Evolutionary conservation across 192 early-diverging fungal species (phyloP).

Genomic region (Gonapodya sp.): DNA sequence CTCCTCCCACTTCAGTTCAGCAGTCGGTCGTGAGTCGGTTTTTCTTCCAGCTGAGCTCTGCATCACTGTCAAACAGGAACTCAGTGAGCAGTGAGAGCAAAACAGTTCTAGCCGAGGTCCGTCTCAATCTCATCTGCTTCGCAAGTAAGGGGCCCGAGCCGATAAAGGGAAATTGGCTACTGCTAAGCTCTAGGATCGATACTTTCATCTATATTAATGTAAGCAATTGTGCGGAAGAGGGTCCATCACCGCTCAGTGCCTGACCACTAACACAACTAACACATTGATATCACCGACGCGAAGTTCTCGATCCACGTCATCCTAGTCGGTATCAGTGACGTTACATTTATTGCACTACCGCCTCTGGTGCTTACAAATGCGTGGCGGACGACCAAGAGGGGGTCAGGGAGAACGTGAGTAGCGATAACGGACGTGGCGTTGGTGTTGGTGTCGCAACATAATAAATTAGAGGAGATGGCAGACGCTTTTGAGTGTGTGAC

Average conservation of each 20-base stretch:
- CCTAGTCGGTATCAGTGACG: neutral
- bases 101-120: neutral
- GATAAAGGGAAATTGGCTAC: neutral
- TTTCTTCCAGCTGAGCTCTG: neutral
- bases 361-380: neutral
- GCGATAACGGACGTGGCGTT: too few relatives aligned
- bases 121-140: neutral
- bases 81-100: neutral
- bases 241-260: too few relatives aligned
- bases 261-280: too few relatives aligned
- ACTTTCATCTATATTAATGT: too few relatives aligned
- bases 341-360: neutral
- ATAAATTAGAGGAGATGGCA: too few relatives aligned
- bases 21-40: neutral
- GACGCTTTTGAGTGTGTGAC: too few relatives aligned
- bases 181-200: neutral
- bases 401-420: too few relatives aligned
- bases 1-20: neutral
- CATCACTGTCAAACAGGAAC: neutral
- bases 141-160: neutral
- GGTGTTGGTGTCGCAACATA: too few relatives aligned
- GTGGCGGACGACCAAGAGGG: neutral
- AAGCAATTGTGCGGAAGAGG: neutral
- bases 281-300: too few relatives aligned
- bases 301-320: neutral